Conservation (phyloP, 2,329 filamentous ascomycete species). For the Botrytis tulipae region DNA sequence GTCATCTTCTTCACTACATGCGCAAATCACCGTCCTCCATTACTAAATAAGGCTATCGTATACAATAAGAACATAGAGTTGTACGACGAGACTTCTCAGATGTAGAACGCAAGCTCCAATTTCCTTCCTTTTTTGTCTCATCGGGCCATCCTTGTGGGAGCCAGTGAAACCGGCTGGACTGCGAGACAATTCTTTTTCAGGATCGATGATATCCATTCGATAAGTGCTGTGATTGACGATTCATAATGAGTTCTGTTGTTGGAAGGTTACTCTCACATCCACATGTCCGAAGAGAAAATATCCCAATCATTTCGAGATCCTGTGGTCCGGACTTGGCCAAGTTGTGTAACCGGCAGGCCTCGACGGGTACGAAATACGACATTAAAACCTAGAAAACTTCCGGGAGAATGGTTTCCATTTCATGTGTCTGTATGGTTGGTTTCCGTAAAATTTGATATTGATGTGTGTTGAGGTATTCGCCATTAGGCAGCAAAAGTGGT, state of each 20-base stretch:
- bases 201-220: background rate
- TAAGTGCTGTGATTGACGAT: background rate
- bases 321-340: background rate
- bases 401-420: background rate
- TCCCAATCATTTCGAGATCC: background rate
- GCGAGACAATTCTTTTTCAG: background rate
- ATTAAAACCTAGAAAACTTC: background rate
- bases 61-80: background rate
- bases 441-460: background rate
- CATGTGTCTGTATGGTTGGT: background rate
- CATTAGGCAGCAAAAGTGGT: background rate
- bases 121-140: background rate
- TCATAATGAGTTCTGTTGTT: background rate
- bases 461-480: background rate
- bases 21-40: background rate
- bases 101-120: background rate
- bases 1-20: background rate
- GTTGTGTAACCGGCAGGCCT: background rate
- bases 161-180: background rate
- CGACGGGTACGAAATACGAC: background rate
- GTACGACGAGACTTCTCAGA: background rate
- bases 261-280: background rate
- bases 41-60: background rate
- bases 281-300: slow-evolving; percentile 1
- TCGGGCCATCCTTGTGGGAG: background rate